phyloP scores from a whole-genome alignment of 176 grass and related monocot species.

The Thinopyrum elongatum region DNA sequence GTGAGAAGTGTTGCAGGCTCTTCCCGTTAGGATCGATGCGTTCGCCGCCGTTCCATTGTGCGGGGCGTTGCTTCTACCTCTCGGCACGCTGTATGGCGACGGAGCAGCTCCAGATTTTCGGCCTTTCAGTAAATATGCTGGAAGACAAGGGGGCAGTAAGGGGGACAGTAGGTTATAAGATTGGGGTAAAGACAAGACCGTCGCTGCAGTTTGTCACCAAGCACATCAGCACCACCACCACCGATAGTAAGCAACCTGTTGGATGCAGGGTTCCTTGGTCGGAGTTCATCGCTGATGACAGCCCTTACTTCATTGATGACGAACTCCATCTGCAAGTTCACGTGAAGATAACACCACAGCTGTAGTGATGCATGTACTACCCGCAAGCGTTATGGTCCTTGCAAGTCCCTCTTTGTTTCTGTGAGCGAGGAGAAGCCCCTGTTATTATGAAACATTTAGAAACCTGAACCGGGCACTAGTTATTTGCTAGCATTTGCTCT shows the following conservation, averaged over 20 bases:
- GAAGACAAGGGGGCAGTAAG: background rate
- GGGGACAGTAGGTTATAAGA: background rate
- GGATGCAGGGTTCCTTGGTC: conserved; percentile 75
- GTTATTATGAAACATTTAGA: background rate
- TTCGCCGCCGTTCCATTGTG: conserved; percentile 64
- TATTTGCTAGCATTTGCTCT: background rate
- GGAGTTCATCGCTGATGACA: conserved; percentile 48
- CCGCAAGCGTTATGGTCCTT: background rate
- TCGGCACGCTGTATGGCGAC: conserved; percentile 55
- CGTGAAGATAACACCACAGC: conserved; percentile 56
- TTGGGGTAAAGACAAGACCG: conserved; percentile 55
- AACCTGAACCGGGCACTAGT: background rate
- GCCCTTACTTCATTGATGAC: conserved; percentile 36
- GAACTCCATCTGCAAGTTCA: conserved; percentile 65
- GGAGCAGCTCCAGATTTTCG: conserved; percentile 58
- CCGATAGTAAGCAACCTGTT: conserved; percentile 50
- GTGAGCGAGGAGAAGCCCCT: background rate
- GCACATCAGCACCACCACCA: conserved; percentile 60
- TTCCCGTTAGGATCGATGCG: conserved; percentile 56
- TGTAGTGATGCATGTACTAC: background rate
- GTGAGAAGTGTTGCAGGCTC: conserved; percentile 50
- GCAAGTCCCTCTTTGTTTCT: background rate
- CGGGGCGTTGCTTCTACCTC: conserved; percentile 63
- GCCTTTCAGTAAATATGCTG: conserved; percentile 14
- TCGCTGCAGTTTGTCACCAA: conserved; percentile 63